Evolutionary conservation across 2,329 filamentous ascomycete genomes (phyloP).

Genomic region (Penicillium nordicum): DNA sequence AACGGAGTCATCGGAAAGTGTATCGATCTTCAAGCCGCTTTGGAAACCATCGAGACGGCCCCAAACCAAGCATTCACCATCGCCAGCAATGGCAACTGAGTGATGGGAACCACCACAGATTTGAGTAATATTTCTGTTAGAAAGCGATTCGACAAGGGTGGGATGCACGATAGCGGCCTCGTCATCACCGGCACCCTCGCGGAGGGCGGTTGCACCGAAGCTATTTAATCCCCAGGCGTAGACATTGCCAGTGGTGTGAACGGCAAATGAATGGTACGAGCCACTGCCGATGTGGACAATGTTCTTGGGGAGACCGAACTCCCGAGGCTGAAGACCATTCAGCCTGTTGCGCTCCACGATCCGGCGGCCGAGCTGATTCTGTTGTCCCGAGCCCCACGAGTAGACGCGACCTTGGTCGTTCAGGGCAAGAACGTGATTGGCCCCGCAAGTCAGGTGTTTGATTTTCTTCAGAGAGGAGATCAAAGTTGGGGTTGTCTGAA

Average conservation of each 20-base stretch:
- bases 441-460: constrained; percentile 52
- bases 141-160: constrained; percentile 62
- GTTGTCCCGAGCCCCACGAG: constrained; percentile 64
- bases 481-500: constrained; percentile 47
- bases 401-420: constrained; percentile 58
- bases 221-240: constrained; percentile 86
- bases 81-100: constrained; percentile 57
- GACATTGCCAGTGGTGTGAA: constrained; percentile 64
- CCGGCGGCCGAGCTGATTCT: constrained; percentile 66
- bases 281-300: constrained; percentile 65
- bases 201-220: constrained; percentile 73
- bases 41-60: constrained; percentile 59
- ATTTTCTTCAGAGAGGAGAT: constrained; percentile 54
- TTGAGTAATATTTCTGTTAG: constrained; percentile 60
- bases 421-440: constrained; percentile 57
- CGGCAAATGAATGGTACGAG: constrained; percentile 77
- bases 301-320: constrained; percentile 56
- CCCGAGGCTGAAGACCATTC: constrained; percentile 54
- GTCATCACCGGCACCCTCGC: constrained; percentile 61
- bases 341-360: constrained; percentile 58
- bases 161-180: constrained; percentile 71
- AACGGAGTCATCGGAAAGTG: constrained; percentile 57
- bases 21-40: constrained; percentile 57
- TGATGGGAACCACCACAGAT: constrained; percentile 75
- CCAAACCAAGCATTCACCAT: constrained; percentile 58